Percentiles rank a stretch among this genome's conserved stretches.
phyloP scores from a whole-genome alignment of 352 stramenopile genomes.

The Phytophthora colocasiae region DNA sequence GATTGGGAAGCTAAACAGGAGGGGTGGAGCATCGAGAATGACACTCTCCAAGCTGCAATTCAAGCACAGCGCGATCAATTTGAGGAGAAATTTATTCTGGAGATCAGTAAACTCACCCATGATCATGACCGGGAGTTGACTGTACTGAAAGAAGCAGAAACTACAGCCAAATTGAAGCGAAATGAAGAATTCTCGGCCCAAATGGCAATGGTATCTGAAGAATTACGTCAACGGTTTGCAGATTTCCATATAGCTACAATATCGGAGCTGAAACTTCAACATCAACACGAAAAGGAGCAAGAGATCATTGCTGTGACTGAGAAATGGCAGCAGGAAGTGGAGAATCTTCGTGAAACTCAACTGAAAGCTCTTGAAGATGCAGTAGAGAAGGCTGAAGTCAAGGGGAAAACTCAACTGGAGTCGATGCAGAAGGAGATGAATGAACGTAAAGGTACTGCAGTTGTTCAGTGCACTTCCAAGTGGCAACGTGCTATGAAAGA shows the following conservation, averaged over 20 bases:
- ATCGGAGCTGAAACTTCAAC: background rate
- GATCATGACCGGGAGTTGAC: conserved; percentile 12
- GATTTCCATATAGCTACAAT: conserved; percentile 13
- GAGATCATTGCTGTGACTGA: conserved; percentile 29
- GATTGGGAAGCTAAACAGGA: conserved; percentile 25
- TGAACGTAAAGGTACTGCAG: conserved; percentile 58
- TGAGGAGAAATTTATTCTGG: conserved; percentile 13
- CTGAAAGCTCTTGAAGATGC: conserved; percentile 44
- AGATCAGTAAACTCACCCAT: conserved; percentile 11
- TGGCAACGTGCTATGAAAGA: conserved; percentile 78
- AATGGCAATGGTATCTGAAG: conserved; percentile 27
- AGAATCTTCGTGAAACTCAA: conserved; percentile 31
- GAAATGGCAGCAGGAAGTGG: conserved; percentile 49
- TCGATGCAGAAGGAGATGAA: conserved; percentile 69
- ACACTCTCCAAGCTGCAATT: conserved; percentile 18
- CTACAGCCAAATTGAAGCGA: background rate
- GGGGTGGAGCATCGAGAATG: conserved; percentile 5
- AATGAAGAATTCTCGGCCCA: conserved; percentile 5
- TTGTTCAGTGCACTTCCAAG: conserved; percentile 74
- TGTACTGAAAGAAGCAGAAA: conserved; percentile 3
- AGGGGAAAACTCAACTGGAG: conserved; percentile 43
- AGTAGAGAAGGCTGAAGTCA: conserved; percentile 41
- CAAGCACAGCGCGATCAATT: conserved; percentile 19
- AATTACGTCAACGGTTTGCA: conserved; percentile 16
- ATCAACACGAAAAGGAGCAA: conserved; percentile 41